Base-by-base conservation (phyloP, 768 basidiomycete genomes). In the Lentinus brumalis region DNA sequence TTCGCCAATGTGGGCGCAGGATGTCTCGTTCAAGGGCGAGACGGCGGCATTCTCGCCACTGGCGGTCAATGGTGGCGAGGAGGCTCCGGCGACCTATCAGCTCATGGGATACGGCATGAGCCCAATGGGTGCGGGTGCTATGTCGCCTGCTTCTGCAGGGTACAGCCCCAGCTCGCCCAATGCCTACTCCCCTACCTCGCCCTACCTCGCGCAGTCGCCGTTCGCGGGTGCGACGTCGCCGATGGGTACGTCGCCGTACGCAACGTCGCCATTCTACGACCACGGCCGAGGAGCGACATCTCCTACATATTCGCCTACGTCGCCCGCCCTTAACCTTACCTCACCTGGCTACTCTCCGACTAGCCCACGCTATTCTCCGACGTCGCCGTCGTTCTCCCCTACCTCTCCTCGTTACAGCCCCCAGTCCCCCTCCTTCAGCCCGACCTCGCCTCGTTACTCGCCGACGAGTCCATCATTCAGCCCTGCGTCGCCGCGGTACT, bases 11-110 rank as follows among this genome's bases (percentile, higher is more conserved):
- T 92, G 89, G 88, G 69, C 67, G 45, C 83, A 88, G 55, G 89
- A 92, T 57, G 82, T 79, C 0, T 77, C 81, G 38, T 92, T 91
- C 78, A 88, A 88, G 69, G 93, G 92, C 54, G 92, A 94, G 57
- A 83, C 89, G 3, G 91, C 94, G 5, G 86, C 93, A 0, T 98
- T 98, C 82, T 97, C 96, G n/a, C 96, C 96, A 0, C 83, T 98
- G 39, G 92, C 92, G 30, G 87, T 88, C 62, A 92, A 88, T 63
- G 80, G 78, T 44, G 90, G 90, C 56, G 96, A 97, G 66, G 94
- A 94, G 63, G 57, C 62, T 2, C 81, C 86, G 0, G 81, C 88
- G 8, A 82, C 80, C 44, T 86, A 89, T 67, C 51, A 53, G 35
- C 78, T 82, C n/a, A 14, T 59, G 54, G 83, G 84, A 0, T 95